Evolutionary conservation across 495 filamentous ascomycete genomes (phyloP).

Genomic region (Aspergillus ostianus): DNA sequence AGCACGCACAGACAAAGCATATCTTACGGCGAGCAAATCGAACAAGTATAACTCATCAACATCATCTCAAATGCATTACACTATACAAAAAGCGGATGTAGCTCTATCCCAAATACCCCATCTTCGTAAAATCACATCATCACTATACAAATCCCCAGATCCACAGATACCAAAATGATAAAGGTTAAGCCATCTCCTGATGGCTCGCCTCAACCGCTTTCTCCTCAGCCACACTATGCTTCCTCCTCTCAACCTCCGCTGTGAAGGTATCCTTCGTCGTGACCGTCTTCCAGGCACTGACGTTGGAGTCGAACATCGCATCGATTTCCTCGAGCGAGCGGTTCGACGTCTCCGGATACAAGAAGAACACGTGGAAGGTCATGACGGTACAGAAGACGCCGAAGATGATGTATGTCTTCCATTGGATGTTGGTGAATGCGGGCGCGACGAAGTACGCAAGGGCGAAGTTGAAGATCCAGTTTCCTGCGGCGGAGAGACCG

Average conservation of each 20-base stretch:
- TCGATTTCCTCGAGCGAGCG: conserved; percentile 72
- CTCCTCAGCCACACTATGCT: conserved; percentile 14
- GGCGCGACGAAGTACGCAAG: conserved; percentile 69
- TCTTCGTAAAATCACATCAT: not conserved
- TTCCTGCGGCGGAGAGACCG: conserved; percentile 62
- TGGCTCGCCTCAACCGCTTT: conserved; percentile 11
- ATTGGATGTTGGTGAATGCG: conserved; percentile 68
- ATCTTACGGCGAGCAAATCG: too few relatives aligned
- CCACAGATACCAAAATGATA: too few relatives aligned
- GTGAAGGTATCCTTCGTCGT: conserved; percentile 26
- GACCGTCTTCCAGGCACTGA: conserved; percentile 20
- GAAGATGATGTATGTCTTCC: conserved; percentile 74
- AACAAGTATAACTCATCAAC: too few relatives aligned
- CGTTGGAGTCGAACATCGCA: conserved; percentile 29
- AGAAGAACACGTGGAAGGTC: conserved; percentile 62
- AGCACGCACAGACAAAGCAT: too few relatives aligned
- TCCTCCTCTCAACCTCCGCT: conserved; percentile 25
- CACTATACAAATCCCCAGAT: not conserved
- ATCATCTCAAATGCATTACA: too few relatives aligned
- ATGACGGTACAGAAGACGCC: conserved; percentile 65
- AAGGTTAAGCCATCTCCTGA: conserved; percentile 12
- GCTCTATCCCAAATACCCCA: too few relatives aligned
- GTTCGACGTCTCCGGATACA: conserved; percentile 69
- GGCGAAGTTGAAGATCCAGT: conserved; percentile 79
- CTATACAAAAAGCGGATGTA: too few relatives aligned